These are phyloP conservation scores for Eucalyptus curtisii DNA, from an alignment of 345 rosid genomes.

Conservation along the genomic window DNA sequence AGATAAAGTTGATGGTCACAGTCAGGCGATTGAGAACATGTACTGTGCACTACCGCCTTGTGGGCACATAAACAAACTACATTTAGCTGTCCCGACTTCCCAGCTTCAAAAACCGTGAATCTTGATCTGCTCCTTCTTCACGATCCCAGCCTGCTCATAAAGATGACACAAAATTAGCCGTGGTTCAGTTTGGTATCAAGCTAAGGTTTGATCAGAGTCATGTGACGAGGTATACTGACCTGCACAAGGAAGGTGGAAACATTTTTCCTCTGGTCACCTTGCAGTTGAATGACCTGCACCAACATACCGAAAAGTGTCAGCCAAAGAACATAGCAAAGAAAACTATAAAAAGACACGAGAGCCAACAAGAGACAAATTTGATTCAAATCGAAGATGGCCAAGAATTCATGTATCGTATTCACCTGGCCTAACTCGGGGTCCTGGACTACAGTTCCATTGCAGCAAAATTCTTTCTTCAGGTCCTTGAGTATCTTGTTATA, in stretches of 20 bases:
- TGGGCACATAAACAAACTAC: background rate
- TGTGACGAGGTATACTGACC: slow-evolving; percentile 10
- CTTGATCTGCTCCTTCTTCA: slow-evolving; percentile 76
- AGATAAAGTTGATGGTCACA: background rate
- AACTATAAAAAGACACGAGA: background rate
- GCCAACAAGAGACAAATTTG: background rate
- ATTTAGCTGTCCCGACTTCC: background rate
- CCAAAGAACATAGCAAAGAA: background rate
- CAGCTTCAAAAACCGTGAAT: slow-evolving; percentile 60
- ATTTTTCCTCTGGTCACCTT: slow-evolving; percentile 81
- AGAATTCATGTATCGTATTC: background rate
- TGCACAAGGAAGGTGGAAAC: slow-evolving; percentile 65
- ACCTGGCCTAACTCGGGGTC: slow-evolving; percentile 87
- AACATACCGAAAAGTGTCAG: no score
- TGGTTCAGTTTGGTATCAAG: background rate
- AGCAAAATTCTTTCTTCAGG: slow-evolving; percentile 66
- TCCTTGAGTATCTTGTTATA: slow-evolving; percentile 80
- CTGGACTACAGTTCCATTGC: slow-evolving; percentile 79
- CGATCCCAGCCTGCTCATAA: slow-evolving; percentile 54
- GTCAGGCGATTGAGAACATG: background rate
- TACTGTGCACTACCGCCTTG: background rate
- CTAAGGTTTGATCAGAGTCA: background rate
- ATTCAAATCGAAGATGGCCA: background rate
- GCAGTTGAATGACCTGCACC: slow-evolving; percentile 73
- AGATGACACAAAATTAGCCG: background rate